Base-by-base conservation (phyloP, 2,329 filamentous ascomycete species). In the Fusarium sp. region DNA sequence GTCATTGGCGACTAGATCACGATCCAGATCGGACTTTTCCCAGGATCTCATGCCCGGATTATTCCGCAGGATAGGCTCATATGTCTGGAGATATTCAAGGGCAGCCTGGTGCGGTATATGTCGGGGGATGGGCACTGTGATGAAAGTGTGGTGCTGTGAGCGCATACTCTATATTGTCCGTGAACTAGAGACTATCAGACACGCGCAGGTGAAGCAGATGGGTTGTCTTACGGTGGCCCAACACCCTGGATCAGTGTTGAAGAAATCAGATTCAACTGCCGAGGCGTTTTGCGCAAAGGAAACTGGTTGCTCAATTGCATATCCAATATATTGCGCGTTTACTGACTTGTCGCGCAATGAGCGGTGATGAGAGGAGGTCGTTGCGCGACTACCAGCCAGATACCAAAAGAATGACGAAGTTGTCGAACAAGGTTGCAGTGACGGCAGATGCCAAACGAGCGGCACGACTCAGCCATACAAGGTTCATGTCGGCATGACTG, bases 41-140 rank as follows among this genome's bases (percentile, higher is more conserved):
- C 73, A 83, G 18, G 74, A 72, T 4, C 74, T 76, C 41, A 80
- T 75, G 23, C 80, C 74, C 41, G 77, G 79, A 9, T 82, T 80
- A 61, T 82, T 78, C 59, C 66, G 75, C 68, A 84, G 78, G 54
- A 84, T 75, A 15, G 82, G 77, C 35, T 77, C 75, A 70, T 80
- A 80, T 37, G 79, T 75, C 47, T 83, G 80, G 5, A 84, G 74
- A 13, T 77, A 74, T 20, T 74, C 74, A 61, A 84, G 54, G 47
- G 84, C 77, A 35, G 72, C 67, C 3, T 75, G 66, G 3, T 81
- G 78, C 3, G 79, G 64, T 8, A 83, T 71, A 24, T 68, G 65
- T 12, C 75, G 63, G 10, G 83, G 83, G 16, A 84, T 77, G 13
- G 82, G 80, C 39, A 81, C 75, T 39, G 79, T 74, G 42, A 82